A percentile compares a stretch with the other conserved stretches of the same genome.
phyloP scores from a whole-genome alignment of 73 alveolate species.

The Diophrys sp. region DNA sequence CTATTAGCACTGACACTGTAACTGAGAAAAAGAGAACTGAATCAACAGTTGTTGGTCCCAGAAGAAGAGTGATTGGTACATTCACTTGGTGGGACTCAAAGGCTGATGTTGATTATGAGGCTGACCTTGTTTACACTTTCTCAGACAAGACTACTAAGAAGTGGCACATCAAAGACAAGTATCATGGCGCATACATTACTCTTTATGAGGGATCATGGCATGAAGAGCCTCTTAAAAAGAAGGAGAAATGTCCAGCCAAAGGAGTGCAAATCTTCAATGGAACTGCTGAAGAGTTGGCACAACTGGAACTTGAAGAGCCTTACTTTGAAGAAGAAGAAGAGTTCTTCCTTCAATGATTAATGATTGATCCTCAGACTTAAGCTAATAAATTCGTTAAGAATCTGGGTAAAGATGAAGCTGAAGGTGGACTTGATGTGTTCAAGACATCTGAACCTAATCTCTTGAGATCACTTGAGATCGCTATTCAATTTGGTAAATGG shows the following conservation, averaged over 20 bases:
- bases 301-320: too few species aligned
- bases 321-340: too few species aligned
- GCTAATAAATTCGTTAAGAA: slow-evolving; percentile 98
- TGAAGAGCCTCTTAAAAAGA: too few species aligned
- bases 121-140: too few species aligned
- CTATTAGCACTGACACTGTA: not conserved
- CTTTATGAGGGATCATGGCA: too few species aligned
- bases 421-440: slow-evolving; percentile 85
- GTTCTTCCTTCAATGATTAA: too few species aligned
- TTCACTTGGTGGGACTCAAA: not conserved
- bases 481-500: slow-evolving; percentile 98
- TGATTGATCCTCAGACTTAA: slow-evolving; percentile 99
- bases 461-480: slow-evolving; percentile 90
- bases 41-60: not conserved
- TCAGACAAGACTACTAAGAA: too few species aligned
- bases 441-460: slow-evolving; percentile 86
- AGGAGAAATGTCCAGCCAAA: too few species aligned
- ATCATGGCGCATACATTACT: too few species aligned
- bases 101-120: not conserved
- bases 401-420: slow-evolving; percentile 97
- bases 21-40: not conserved
- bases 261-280: too few species aligned
- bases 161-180: too few species aligned
- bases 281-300: too few species aligned
- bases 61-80: not conserved